Evolutionary conservation across 345 rosid genomes (phyloP), one percentile per base, ranked within the genome.

Genomic region (Pugionium dolabratum): DNA sequence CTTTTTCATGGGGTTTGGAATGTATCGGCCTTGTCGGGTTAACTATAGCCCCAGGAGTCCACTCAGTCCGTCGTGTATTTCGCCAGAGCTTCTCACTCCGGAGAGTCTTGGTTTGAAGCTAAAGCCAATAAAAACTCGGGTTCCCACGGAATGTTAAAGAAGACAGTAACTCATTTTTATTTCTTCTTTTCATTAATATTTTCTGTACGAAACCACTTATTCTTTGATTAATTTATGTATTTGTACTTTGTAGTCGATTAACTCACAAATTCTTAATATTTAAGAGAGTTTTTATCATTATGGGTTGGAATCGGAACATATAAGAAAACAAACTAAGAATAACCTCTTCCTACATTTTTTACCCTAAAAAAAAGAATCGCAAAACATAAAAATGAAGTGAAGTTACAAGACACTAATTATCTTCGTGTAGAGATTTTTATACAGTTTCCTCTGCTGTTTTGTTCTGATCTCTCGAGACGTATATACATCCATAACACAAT

Each of bases 31-130:
- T 4, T 74, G 85, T 62, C 79, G 74, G 31, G 72, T 86, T 57
- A 85, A 74, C 1, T 86, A 71, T 73, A 95, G 99, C 73, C 98
- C 97, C 0, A 75, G 95, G 58, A 95, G 99, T 64, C 93, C 97
- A 0, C 84, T 95, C 49, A 89, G 94, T 74, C 95, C 90, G 0
- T 77, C 90, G 5, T 89, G 96, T 73, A 91, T 95, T 79, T 87
- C 97, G 1, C 96, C 96, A 0, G 99, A 95, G 76, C 99, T 95
- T 48, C 91, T 94, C 37, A 85, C 97, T 7, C 97, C 99, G 0
- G 97, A 90, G 81, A 94, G 94, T 82, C 86, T 95, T 87, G 99
- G 99, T 4, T 76, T 95, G 87, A 95, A 95, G 85, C 82, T 95
- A 2, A 95, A 95, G 83, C 97, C 97, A 3, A 94, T 94, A 70